These are phyloP conservation scores for Butyriboletus loyo DNA, from an alignment of 768 basidiomycete species.

Conservation along the genomic window DNA sequence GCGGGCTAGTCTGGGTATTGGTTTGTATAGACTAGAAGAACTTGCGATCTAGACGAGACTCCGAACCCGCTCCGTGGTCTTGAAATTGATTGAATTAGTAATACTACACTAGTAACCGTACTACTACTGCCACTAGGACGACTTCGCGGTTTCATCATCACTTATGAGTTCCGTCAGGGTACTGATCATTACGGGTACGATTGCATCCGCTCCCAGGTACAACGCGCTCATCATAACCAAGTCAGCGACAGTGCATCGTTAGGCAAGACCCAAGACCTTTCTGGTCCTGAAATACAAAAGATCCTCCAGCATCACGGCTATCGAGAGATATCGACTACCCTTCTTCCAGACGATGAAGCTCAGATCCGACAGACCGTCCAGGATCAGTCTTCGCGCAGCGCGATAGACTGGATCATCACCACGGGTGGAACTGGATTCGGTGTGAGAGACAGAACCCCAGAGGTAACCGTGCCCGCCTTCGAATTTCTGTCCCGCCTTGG, in stretches of 20 bases:
- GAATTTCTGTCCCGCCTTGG: neutral
- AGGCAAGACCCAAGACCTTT: conserved; percentile 52
- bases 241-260: conserved; percentile 71
- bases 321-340: conserved; percentile 34
- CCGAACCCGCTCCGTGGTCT: neutral
- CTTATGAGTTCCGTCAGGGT: conserved; percentile 24
- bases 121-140: neutral
- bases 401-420: conserved; percentile 74
- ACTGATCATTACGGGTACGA: conserved; percentile 28
- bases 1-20: conserved; percentile 51
- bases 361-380: conserved; percentile 49
- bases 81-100: neutral
- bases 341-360: conserved; percentile 66
- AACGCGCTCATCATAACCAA: conserved; percentile 5
- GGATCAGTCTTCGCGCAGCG: conserved; percentile 41
- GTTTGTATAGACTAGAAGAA: conserved; percentile 72
- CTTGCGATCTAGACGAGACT: conserved; percentile 44
- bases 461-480: conserved; percentile 43
- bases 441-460: conserved; percentile 75
- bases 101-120: neutral
- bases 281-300: conserved; percentile 60
- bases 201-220: neutral
- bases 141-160: neutral
- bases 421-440: conserved; percentile 91
- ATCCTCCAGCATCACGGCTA: conserved; percentile 42